phyloP scores from a whole-genome alignment of 371 early-diverging fungal genomes.

The Thermomucor indicae-seudaticae region DNA sequence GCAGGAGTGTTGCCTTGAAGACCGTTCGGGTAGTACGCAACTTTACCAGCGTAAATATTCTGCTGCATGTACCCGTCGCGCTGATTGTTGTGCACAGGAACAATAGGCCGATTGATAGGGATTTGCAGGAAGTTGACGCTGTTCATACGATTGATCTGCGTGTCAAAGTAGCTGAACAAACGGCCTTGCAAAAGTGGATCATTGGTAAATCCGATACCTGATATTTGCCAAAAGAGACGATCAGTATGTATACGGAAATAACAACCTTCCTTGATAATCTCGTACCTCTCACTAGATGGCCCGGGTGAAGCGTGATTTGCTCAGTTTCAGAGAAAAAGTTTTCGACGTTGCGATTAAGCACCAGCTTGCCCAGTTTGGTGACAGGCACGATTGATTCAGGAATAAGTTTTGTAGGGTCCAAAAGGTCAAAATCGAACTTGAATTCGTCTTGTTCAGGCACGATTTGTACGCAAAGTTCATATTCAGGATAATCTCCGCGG shows the following conservation, averaged over 20 bases:
- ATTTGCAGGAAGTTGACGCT: constrained; percentile 45
- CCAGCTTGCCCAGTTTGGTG: constrained; percentile 34
- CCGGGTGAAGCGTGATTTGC: constrained; percentile 35
- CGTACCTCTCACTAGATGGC: constrained; percentile 41
- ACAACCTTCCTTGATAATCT: too few relatives aligned
- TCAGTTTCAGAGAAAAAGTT: constrained; percentile 53
- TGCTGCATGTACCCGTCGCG: constrained; percentile 46
- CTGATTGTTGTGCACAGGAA: constrained; percentile 43
- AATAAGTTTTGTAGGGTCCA: constrained; percentile 51
- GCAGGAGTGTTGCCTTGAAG: constrained; percentile 28
- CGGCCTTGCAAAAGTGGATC: constrained; percentile 58
- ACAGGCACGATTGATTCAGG: constrained; percentile 45
- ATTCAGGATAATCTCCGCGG: constrained; percentile 42
- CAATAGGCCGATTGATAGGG: constrained; percentile 48
- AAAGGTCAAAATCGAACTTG: constrained; percentile 34
- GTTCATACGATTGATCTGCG: constrained; percentile 46
- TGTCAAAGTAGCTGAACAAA: constrained; percentile 48
- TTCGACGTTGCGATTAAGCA: constrained; percentile 42
- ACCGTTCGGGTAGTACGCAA: constrained; percentile 28
- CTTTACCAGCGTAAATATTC: constrained; percentile 21
- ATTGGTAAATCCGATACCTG: constrained; percentile 35
- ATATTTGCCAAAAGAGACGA: too few relatives aligned
- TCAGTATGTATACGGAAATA: too few relatives aligned
- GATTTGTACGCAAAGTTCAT: constrained; percentile 43
- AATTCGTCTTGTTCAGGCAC: constrained; percentile 30